Evolutionary conservation across 1,284 basidiomycete genomes (phyloP).

Genomic region (Sanghuangporus weigelae): DNA sequence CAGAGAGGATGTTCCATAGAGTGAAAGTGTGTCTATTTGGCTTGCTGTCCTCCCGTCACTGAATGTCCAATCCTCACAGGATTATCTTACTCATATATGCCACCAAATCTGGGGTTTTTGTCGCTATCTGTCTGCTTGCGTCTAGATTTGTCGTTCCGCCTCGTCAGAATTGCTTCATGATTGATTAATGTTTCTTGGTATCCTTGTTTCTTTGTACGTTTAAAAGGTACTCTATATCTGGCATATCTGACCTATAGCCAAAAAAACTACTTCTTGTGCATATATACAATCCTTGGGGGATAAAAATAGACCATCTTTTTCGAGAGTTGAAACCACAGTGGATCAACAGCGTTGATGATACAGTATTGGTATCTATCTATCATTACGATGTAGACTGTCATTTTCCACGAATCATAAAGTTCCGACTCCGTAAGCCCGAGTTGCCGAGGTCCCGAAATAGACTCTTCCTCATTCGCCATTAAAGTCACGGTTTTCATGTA

Average conservation of each 20-base stretch:
- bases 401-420: neutral
- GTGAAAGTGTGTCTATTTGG: neutral
- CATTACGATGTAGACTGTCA: neutral
- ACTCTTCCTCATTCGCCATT: neutral
- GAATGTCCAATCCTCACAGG: neutral
- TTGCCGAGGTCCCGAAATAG: neutral
- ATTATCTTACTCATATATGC: neutral
- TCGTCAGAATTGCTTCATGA: neutral
- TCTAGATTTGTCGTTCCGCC: neutral
- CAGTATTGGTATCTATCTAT: no score
- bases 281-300: no score
- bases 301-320: no score
- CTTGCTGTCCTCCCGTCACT: neutral
- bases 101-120: neutral
- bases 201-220: neutral
- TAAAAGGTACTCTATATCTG: neutral
- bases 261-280: no score
- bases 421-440: neutral
- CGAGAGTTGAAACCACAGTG: no score
- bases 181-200: neutral
- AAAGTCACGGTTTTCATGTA: neutral
- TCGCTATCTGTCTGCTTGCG: neutral
- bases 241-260: neutral
- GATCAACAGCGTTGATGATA: no score
- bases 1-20: neutral